These are phyloP conservation scores for Trametes gibbosa DNA, from an alignment of 768 basidiomycete genomes.

Conservation along the genomic window DNA sequence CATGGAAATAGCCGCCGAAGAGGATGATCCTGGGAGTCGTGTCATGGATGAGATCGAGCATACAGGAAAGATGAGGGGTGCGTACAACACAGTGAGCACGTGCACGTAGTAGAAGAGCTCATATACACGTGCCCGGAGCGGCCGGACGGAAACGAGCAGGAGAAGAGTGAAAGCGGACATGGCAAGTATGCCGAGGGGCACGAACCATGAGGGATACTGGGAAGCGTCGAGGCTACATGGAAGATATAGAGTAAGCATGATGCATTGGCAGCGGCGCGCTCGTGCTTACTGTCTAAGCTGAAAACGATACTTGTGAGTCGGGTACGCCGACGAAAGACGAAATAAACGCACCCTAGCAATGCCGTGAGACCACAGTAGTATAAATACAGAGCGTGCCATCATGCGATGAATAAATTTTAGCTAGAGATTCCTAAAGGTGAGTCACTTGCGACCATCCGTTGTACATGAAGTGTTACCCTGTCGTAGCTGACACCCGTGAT, in stretches of 20 bases:
- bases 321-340: too few species aligned
- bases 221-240: not conserved
- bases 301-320: not conserved
- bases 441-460: not conserved
- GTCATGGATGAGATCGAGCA: not conserved
- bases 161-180: conserved; percentile 40
- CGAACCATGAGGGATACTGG: conserved; percentile 14
- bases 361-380: conserved; percentile 50
- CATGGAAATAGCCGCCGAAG: conserved; percentile 32
- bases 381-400: conserved; percentile 43
- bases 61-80: not conserved
- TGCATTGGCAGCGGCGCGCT: not conserved
- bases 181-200: conserved; percentile 38
- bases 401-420: conserved; percentile 47
- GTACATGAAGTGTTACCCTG: conserved; percentile 34
- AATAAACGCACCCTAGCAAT: not conserved
- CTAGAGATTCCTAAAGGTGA: conserved; percentile 17
- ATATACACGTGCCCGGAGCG: conserved; percentile 44
- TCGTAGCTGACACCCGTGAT: conserved; percentile 50
- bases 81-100: conserved; percentile 42
- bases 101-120: conserved; percentile 54
- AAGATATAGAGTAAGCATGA: not conserved
- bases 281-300: conserved; percentile 36
- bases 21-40: conserved; percentile 29
- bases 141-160: conserved; percentile 44